phyloP scores from a whole-genome alignment of 2,329 filamentous ascomycete species.

The Didymella lethalis region DNA sequence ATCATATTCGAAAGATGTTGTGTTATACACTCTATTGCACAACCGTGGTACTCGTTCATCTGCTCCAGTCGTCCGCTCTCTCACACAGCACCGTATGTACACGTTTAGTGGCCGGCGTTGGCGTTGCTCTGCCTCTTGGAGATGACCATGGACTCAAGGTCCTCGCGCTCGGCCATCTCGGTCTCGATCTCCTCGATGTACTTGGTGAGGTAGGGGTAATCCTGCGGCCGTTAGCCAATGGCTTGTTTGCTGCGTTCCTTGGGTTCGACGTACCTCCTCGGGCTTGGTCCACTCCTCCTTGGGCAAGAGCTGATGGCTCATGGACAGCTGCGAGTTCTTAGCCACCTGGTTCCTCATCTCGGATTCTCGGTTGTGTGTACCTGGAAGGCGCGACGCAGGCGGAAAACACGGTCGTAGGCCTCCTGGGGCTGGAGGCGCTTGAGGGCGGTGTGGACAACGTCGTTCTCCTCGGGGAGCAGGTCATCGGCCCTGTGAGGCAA shows the following conservation, averaged over 20 bases:
- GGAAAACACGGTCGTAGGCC: conserved; percentile 96
- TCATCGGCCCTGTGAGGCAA: conserved; percentile 79
- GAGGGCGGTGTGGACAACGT: conserved; percentile 83
- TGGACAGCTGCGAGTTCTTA: conserved; percentile 63
- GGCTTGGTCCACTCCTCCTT: conserved; percentile 72
- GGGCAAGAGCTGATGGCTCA: conserved; percentile 71
- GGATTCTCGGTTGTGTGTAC: conserved; percentile 53
- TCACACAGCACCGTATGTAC: conserved; percentile 33
- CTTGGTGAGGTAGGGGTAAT: conserved; percentile 69
- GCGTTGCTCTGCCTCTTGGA: conserved; percentile 51
- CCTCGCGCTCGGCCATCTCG: conserved; percentile 71
- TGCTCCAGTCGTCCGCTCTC: conserved; percentile 23
- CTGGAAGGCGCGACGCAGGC: conserved; percentile 94
- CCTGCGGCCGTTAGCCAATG: conserved; percentile 57
- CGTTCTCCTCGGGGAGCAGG: conserved; percentile 91
- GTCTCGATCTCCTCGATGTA: conserved; percentile 74
- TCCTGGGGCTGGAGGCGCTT: conserved; percentile 90
- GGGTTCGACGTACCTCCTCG: conserved; percentile 62
- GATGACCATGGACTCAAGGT: conserved; percentile 72
- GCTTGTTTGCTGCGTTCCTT: neutral
- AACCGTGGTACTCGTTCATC: conserved; percentile 28
- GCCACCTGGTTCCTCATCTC: conserved; percentile 8
- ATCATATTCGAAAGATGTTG: conserved; percentile 34
- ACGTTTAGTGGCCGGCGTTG: conserved; percentile 37
- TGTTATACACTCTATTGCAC: conserved; percentile 54